Base-by-base conservation (phyloP, 163 green algal species). In the Trebouxiophyceae sp. region DNA sequence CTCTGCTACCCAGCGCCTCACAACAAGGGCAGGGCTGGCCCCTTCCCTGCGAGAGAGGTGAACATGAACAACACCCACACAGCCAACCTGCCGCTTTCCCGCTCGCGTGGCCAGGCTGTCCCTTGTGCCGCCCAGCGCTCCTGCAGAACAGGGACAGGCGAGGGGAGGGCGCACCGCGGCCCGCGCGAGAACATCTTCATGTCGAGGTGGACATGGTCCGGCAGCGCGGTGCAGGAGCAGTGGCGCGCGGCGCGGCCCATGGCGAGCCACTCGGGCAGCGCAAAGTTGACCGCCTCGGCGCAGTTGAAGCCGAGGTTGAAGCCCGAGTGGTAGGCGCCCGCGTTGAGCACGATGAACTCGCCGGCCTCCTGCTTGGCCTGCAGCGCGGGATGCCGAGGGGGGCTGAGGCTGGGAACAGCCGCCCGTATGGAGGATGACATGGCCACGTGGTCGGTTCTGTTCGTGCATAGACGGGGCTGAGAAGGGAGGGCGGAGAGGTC, bases 311-410 rank as follows among this genome's bases (percentile, higher is more conserved):
- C 90, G 33, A 87, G 65, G 59, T 86, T 85, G 67, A 76, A 86
- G 22, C 81, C 79, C 5, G 67, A 72, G 65, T 91, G 84, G 77
- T 89, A 93, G 16, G 82, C 78, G 23, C 81, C 76, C 0, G 85
- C 77, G 69, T 95, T 94, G 30, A 96, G 78, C 68, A 97, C 84
- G 12, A 97, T 82, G 58, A 96, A 97, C 78, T 97, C 88, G 5
- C 89, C 89, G 2, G 83, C 62, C 47, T 88, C 70, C 72, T 97
- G 90, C 64, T 84, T 84, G 28, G 84, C 84, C 75, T 90, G 81
- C 67, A 50, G n/a, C n/a, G n/a, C n/a, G n/a, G n/a, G n/a, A n/a
- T n/a, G n/a, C n/a, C n/a, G n/a, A n/a, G n/a, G n/a, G n/a, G n/a
- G n/a, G n/a, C n/a, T n/a, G n/a, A n/a, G n/a, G n/a, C n/a, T n/a